These are phyloP conservation scores for Porpolomopsis calyptriformis DNA, from an alignment of 768 basidiomycete genomes.

Conservation along the genomic window DNA sequence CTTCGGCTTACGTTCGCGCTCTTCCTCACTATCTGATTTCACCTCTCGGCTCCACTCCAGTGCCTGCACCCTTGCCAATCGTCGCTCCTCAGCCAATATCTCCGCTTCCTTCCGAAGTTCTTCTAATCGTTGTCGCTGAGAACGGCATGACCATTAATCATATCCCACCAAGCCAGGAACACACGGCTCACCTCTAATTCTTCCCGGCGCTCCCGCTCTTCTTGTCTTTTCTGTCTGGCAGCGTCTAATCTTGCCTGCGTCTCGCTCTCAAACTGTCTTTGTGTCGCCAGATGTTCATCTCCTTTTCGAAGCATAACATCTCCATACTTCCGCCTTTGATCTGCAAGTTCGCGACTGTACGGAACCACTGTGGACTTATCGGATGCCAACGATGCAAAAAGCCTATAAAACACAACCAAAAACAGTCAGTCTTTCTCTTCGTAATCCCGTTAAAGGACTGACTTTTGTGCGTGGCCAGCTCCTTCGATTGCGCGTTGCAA, in stretches of 20 bases:
- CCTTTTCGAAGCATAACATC: slow-evolving; percentile 74
- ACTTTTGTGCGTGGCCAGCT: slow-evolving; percentile 83
- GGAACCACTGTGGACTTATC: slow-evolving; percentile 62
- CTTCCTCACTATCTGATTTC: slow-evolving; percentile 67
- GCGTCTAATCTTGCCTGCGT: slow-evolving; percentile 61
- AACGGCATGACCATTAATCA: slow-evolving; percentile 1
- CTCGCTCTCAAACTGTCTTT: slow-evolving; percentile 64
- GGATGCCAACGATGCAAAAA: slow-evolving; percentile 75
- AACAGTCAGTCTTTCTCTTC: background rate
- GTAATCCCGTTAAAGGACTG: slow-evolving; percentile 14
- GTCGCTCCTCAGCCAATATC: slow-evolving; percentile 70
- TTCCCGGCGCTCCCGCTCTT: slow-evolving; percentile 61
- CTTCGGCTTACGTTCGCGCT: slow-evolving; percentile 55
- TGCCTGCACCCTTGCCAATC: slow-evolving; percentile 66
- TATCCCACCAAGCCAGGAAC: background rate
- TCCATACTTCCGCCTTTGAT: slow-evolving; percentile 84
- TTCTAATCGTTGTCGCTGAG: slow-evolving; percentile 51
- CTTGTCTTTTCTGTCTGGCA: slow-evolving; percentile 68
- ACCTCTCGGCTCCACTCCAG: slow-evolving; percentile 66
- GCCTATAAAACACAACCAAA: slow-evolving; percentile 40
- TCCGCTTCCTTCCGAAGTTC: slow-evolving; percentile 61
- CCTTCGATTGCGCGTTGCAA: slow-evolving; percentile 69
- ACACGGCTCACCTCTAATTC: slow-evolving; percentile 47
- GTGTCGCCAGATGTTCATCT: slow-evolving; percentile 67
- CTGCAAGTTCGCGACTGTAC: slow-evolving; percentile 79